A percentile compares a stretch with the other conserved stretches of the same genome.
Evolutionary conservation across 1,139 yeast genomes (phyloP).

Genomic region (Pichia inconspicua): DNA sequence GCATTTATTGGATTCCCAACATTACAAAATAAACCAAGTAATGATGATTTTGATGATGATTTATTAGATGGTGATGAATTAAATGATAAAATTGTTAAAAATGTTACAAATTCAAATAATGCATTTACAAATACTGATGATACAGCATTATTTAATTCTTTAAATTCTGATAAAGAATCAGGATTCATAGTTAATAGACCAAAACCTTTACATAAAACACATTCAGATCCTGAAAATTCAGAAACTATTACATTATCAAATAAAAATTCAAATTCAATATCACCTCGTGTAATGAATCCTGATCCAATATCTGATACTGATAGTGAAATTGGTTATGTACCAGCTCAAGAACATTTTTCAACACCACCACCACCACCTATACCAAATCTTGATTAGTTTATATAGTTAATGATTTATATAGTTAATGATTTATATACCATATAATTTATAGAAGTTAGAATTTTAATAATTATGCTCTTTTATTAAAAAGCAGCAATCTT

Average conservation of each 20-base stretch:
- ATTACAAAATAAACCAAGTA: slow-evolving; percentile 8
- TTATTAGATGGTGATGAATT: slow-evolving; percentile 14
- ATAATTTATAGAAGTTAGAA: background rate
- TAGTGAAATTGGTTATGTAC: background rate
- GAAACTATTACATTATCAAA: background rate
- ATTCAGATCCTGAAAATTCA: background rate
- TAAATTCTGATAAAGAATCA: slow-evolving; percentile 7
- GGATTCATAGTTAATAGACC: slow-evolving; percentile 27
- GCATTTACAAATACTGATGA: slow-evolving; percentile 4
- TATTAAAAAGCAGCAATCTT: no score
- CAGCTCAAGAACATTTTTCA: background rate
- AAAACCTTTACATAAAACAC: slow-evolving; percentile 8
- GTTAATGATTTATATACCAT: no score
- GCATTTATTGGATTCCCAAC: slow-evolving; percentile 22
- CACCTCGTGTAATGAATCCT: background rate
- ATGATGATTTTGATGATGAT: slow-evolving; percentile 23
- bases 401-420: no score
- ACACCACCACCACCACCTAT: background rate
- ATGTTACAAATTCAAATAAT: slow-evolving; percentile 8
- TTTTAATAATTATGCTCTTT: no score
- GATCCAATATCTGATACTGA: slow-evolving; percentile 1
- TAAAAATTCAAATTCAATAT: background rate
- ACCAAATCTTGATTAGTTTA: background rate
- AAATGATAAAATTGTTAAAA: background rate
- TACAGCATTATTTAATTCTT: background rate